Evolutionary conservation across 176 grass and related monocot genomes (phyloP).

Genomic region (Sorghum bicolor): Sorghum_bicolor_NCBIv3 NC_012872.2:52846501-52847000

Average conservation of each 20-base stretch:
- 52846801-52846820: neutral
- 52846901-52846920: neutral
- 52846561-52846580: too few species aligned
- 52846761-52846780: neutral
- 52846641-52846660: conserved; percentile 41
- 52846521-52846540: neutral
- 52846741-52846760: conserved; percentile 1
- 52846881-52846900: too few species aligned
- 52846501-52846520: neutral
- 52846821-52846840: conserved; percentile 26
- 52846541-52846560: neutral
- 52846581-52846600: neutral
- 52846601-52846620: neutral
- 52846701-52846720: neutral
- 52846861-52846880: neutral
- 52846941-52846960: too few species aligned
- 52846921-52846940: neutral
- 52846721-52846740: neutral
- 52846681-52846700: too few species aligned
- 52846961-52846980: neutral
- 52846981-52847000: neutral
- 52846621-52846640: neutral
- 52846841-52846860: conserved; percentile 11
- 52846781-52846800: neutral
- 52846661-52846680: neutral